Evolutionary conservation across 768 basidiomycete genomes (phyloP), one percentile per base, ranked within the genome.

Genomic region (Dioszegia crocea): DNA sequence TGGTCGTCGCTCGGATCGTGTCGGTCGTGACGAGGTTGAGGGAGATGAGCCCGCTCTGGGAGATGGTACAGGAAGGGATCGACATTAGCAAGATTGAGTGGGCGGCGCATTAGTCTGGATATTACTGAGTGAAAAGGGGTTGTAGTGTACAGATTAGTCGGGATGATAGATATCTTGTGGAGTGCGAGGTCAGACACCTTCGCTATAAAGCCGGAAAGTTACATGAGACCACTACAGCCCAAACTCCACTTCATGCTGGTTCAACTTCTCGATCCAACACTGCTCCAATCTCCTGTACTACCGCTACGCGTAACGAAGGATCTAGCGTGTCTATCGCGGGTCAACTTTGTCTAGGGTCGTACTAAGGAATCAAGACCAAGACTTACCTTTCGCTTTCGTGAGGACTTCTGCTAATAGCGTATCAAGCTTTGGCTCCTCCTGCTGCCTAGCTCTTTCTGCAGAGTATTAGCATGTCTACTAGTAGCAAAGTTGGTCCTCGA

Each of bases 21-120:
- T 81, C 82, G 29, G 88, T 88, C n/a, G 96, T 98, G 12, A 84
- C 85, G 48, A 83, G 83, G 63, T 82, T 99, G 63, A 84, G 94
- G 50, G 94, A 99, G 61, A 91, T 99, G 90, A 93, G 91, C 72
- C 96, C 96, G 31, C 79, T 99, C 54, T 99, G 94, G 94, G 96
- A 99, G 80, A 97, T 99, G 93, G 93, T 98, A 16, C 91, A 96
- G 79, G 96, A 98, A 75, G 94, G 94, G 41, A 93, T 98, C 60
- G 96, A 99, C 76, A 84, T 98, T 67, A 91, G 86, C 73, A 82
- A 88, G 17, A 99, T 98, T 75, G 84, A 97, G 78, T 97, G 93
- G 93, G 70, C 51, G 4, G 51, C 51, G 17, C 51, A 53, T 40
- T 53, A 41, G 38, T 53, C 26, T 39, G 36, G 27, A 8, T 8